Conservation (phyloP, 2,329 filamentous ascomycete species). For the Coleophoma eucalyptorum region DNA sequence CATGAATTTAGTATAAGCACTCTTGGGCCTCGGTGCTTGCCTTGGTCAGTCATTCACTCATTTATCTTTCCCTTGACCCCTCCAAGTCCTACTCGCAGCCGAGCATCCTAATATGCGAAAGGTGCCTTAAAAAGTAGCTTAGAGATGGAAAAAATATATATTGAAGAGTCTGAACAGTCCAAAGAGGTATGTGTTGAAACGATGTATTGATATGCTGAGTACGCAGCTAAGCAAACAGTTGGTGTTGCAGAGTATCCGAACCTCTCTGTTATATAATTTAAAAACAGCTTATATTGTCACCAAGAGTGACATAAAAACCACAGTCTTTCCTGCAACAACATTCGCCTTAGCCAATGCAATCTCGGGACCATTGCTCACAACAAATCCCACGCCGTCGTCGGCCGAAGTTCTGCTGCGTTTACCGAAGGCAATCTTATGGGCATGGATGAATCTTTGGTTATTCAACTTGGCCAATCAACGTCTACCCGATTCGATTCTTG, state of each 20-base stretch:
- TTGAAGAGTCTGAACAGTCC: neutral
- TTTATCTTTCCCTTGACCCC: no score
- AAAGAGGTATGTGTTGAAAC: neutral
- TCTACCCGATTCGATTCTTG: slow-evolving; percentile 20
- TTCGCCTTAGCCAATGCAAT: slow-evolving; percentile 6
- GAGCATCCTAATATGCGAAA: no score
- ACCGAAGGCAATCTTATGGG: slow-evolving; percentile 8
- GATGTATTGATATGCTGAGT: no score
- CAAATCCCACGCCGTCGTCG: neutral
- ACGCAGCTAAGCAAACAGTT: neutral
- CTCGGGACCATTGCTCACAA: slow-evolving; percentile 6
- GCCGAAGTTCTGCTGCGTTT: neutral
- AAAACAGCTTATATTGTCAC: slow-evolving; percentile 11
- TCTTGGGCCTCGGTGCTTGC: no score
- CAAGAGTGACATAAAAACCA: slow-evolving; percentile 10
- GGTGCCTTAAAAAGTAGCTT: no score
- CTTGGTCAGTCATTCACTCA: no score
- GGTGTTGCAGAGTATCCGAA: neutral
- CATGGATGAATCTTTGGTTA: slow-evolving; percentile 24
- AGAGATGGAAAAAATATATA: neutral
- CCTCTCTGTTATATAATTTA: slow-evolving; percentile 5
- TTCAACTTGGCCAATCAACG: slow-evolving; percentile 28
- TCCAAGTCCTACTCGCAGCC: no score
- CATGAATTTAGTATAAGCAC: no score
- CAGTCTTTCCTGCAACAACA: slow-evolving; percentile 7